Evolutionary conservation across 306 rosid species (phyloP).

Genomic region (Quercus variabilis): DNA sequence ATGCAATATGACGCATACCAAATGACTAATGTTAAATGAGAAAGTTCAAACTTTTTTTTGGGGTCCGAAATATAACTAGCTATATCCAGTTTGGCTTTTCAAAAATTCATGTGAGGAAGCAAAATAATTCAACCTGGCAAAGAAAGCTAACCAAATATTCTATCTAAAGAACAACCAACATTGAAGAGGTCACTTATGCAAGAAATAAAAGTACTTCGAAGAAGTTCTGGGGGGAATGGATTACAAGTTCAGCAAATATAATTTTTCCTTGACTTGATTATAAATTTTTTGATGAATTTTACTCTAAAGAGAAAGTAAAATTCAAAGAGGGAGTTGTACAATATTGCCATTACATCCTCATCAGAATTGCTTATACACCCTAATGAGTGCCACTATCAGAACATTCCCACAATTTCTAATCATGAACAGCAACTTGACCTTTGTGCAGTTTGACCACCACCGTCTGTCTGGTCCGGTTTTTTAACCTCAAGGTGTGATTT

Average conservation of each 20-base stretch:
- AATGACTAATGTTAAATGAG: no score
- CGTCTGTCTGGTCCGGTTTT: slow-evolving; percentile 42
- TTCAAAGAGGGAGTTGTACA: no score
- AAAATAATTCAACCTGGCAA: background rate
- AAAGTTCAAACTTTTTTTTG: no score
- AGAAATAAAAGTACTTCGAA: no score
- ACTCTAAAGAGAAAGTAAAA: no score
- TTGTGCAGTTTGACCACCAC: slow-evolving; percentile 53
- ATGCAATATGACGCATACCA: no score
- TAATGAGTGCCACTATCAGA: slow-evolving; percentile 18
- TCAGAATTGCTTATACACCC: slow-evolving; percentile 29
- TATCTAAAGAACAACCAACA: background rate
- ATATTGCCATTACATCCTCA: background rate
- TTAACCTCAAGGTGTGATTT: slow-evolving; percentile 59
- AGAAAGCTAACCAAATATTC: background rate
- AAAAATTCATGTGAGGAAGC: background rate
- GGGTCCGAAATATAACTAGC: no score
- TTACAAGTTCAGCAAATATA: background rate
- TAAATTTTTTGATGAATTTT: no score
- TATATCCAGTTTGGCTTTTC: background rate
- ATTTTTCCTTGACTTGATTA: background rate
- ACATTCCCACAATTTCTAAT: slow-evolving; percentile 25
- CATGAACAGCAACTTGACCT: slow-evolving; percentile 65
- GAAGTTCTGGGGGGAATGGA: background rate
- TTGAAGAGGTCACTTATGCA: background rate